A percentile compares a stretch with the other conserved stretches of the same genome.
phyloP scores from a whole-genome alignment of 768 basidiomycete species.

The Xerocomellus amylosporus region DNA sequence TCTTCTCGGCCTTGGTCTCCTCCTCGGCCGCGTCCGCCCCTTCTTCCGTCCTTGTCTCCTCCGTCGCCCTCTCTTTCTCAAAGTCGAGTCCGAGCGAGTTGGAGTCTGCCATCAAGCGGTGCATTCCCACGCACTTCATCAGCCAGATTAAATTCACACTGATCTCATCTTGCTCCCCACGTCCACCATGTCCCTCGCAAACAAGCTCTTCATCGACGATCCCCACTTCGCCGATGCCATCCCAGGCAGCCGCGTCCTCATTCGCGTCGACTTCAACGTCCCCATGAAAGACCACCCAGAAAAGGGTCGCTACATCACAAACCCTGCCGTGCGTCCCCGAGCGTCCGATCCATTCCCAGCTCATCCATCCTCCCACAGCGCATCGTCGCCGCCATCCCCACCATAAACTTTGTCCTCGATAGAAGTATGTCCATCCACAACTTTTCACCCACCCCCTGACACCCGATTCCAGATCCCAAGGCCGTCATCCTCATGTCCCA shows the following conservation, averaged over 20 bases:
- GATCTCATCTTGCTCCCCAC: conserved; percentile 3
- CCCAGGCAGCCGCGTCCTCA: conserved; percentile 84
- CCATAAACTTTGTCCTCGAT: conserved; percentile 89
- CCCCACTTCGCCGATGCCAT: conserved; percentile 53
- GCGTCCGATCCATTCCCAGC: background rate
- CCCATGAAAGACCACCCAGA: conserved; percentile 70
- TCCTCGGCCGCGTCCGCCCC: conserved; percentile 5
- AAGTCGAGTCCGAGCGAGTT: conserved; percentile 77
- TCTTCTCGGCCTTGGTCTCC: conserved; percentile 45
- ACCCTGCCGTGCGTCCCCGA: conserved; percentile 76
- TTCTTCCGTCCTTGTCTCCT: conserved; percentile 9
- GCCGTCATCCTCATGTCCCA: conserved; percentile 95
- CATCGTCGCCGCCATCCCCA: conserved; percentile 94
- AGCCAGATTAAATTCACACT: conserved; percentile 9
- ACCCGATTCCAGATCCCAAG: conserved; percentile 57
- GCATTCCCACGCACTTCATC: conserved; percentile 23
- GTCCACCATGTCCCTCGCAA: conserved; percentile 83
- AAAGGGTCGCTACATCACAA: conserved; percentile 90
- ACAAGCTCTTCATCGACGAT: conserved; percentile 92
- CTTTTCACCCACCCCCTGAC: background rate
- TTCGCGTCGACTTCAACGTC: conserved; percentile 96
- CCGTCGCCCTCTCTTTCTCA: conserved; percentile 33
- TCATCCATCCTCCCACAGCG: conserved; percentile 52
- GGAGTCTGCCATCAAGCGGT: conserved; percentile 39
- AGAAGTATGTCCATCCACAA: conserved; percentile 48